Percentiles rank a stretch among this genome's conserved stretches.
These are phyloP conservation scores for Candida maesae DNA, from an alignment of 805 yeast species.

Conservation along the genomic window DNA sequence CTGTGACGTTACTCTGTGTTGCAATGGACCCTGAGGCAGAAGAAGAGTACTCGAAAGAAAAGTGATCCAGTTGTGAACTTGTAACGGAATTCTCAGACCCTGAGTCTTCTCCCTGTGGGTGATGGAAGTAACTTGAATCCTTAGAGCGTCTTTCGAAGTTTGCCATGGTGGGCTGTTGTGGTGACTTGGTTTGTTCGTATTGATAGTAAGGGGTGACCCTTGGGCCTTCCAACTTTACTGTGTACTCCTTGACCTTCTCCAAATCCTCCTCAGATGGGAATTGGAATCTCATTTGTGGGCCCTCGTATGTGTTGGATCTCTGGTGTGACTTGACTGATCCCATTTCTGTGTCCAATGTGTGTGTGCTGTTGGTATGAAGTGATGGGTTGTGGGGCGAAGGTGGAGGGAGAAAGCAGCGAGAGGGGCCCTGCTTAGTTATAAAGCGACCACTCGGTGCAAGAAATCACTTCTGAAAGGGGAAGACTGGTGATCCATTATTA, in stretches of 20 bases:
- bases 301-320: slow-evolving; percentile 34
- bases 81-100: not conserved
- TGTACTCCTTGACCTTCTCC: not conserved
- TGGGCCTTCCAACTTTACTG: slow-evolving; percentile 15
- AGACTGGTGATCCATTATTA: not conserved
- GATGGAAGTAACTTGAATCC: slow-evolving; percentile 2
- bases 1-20: slow-evolving; percentile 23
- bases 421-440: not conserved
- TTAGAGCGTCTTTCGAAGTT: slow-evolving; percentile 3
- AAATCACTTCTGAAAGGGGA: not conserved
- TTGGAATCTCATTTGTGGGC: slow-evolving; percentile 36
- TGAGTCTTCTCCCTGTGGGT: not conserved
- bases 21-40: slow-evolving; percentile 14
- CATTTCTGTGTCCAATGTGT: slow-evolving; percentile 1
- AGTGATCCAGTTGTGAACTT: slow-evolving; percentile 1
- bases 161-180: slow-evolving; percentile 3
- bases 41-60: slow-evolving; percentile 3
- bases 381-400: slow-evolving; percentile 25
- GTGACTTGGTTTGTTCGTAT: slow-evolving; percentile 10
- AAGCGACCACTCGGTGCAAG: not conserved
- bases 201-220: slow-evolving; percentile 16
- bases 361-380: no score
- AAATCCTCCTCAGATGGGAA: slow-evolving; percentile 33
- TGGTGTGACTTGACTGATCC: slow-evolving; percentile 27
- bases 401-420: not conserved